Percentiles rank a stretch among this genome's conserved stretches.
phyloP scores from a whole-genome alignment of 192 early-diverging fungal genomes.

The Diversispora epigaea region DNA sequence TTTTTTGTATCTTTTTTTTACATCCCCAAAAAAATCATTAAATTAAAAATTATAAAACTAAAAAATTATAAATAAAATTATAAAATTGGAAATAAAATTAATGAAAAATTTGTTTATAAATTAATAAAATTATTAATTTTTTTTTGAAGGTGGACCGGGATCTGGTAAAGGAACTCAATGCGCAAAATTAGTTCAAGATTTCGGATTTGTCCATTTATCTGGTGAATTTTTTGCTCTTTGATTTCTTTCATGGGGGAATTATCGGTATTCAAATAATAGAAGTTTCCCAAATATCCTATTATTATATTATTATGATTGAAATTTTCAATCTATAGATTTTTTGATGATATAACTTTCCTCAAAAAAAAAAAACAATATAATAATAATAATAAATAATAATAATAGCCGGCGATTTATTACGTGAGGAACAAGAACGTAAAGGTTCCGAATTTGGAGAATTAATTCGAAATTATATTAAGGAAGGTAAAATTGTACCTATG shows the following conservation, averaged over 20 bases:
- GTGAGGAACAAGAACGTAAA: slow-evolving; percentile 81
- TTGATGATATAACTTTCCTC: too few species aligned
- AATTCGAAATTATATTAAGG: slow-evolving; percentile 88
- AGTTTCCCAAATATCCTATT: too few species aligned
- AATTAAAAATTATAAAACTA: background rate
- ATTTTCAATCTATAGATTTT: too few species aligned
- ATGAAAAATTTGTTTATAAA: background rate
- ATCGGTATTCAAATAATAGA: background rate
- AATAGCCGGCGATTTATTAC: slow-evolving; percentile 88
- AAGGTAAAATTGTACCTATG: slow-evolving; percentile 94
- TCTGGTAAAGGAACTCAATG: slow-evolving; percentile 98
- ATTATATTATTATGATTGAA: background rate
- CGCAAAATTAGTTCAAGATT: slow-evolving; percentile 81
- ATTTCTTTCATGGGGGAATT: background rate
- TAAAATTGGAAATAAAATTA: background rate
- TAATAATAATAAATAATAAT: background rate
- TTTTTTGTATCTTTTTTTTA: background rate
- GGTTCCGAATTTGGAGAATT: slow-evolving; percentile 87
- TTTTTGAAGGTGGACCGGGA: slow-evolving; percentile 65
- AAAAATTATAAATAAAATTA: background rate
- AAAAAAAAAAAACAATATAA: too few species aligned
- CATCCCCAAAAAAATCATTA: background rate
- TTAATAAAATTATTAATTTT: background rate
- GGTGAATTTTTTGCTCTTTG: slow-evolving; percentile 45
- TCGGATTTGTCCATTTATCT: slow-evolving; percentile 92